Conservation (phyloP, 2,329 filamentous ascomycete species). For the Botrytis cinerea region DNA sequence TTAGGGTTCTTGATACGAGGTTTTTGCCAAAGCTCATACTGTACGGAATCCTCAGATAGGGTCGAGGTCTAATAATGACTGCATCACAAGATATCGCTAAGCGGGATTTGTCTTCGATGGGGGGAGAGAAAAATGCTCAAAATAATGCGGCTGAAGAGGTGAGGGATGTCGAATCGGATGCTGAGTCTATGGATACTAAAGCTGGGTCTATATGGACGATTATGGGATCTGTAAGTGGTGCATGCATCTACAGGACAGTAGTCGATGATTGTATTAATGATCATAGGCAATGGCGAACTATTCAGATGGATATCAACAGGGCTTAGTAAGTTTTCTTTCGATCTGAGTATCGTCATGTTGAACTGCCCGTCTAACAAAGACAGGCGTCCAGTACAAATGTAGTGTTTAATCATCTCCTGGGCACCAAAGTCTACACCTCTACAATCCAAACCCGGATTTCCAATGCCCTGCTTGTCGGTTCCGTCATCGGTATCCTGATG, state of each 20-base stretch:
- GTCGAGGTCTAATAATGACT: neutral
- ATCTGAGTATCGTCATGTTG: neutral
- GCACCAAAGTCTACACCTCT: conserved; percentile 38
- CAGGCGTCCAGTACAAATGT: conserved; percentile 42
- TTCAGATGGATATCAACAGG: conserved; percentile 22
- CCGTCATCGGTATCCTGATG: conserved; percentile 42
- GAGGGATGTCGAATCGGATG: conserved; percentile 18
- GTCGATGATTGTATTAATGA: neutral
- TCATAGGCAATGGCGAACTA: conserved; percentile 21
- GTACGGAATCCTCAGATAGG: neutral
- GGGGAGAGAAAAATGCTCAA: neutral
- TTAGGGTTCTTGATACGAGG: neutral
- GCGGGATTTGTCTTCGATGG: neutral
- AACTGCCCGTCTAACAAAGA: neutral
- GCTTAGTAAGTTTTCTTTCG: neutral
- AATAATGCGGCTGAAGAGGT: neutral
- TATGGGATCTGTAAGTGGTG: conserved; percentile 15
- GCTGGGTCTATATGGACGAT: conserved; percentile 22
- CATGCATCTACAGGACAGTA: neutral
- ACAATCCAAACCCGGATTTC: conserved; percentile 40
- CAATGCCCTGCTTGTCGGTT: conserved; percentile 42
- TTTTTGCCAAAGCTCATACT: neutral
- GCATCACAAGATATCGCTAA: neutral
- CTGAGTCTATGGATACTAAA: neutral
- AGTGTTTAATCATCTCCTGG: conserved; percentile 40